Percentiles rank a stretch among this genome's conserved stretches.
phyloP scores from a whole-genome alignment of 371 early-diverging fungal genomes.

The Mortierella sp. region DNA sequence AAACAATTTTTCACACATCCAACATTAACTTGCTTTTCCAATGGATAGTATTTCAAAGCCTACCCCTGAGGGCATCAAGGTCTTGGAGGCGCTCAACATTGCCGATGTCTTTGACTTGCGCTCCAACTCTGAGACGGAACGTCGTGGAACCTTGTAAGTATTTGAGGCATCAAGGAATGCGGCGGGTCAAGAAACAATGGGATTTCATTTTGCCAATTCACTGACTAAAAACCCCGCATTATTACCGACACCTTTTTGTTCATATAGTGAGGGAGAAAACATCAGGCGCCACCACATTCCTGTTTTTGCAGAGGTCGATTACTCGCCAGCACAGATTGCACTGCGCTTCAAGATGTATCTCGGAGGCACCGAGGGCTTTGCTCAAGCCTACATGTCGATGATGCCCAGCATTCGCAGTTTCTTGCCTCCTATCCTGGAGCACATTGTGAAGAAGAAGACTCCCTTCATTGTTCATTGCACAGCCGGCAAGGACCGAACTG shows the following conservation, averaged over 20 bases:
- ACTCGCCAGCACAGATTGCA: slow-evolving; percentile 73
- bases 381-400: slow-evolving; percentile 69
- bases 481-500: slow-evolving; percentile 93
- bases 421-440: slow-evolving; percentile 65
- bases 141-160: slow-evolving; percentile 61
- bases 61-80: slow-evolving; percentile 62
- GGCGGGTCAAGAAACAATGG: no score
- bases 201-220: no score
- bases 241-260: no score
- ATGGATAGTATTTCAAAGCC: slow-evolving; percentile 59
- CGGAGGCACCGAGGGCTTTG: slow-evolving; percentile 69
- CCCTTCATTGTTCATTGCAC: slow-evolving; percentile 89
- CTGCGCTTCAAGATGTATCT: slow-evolving; percentile 71
- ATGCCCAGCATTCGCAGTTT: slow-evolving; percentile 65
- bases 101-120: slow-evolving; percentile 69
- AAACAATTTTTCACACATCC: not conserved
- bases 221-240: no score
- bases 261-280: slow-evolving; percentile 39
- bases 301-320: slow-evolving; percentile 69
- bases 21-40: not conserved
- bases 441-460: slow-evolving; percentile 68
- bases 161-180: not conserved
- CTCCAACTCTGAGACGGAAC: slow-evolving; percentile 66
- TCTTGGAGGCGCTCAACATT: slow-evolving; percentile 63
- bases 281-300: slow-evolving; percentile 64